phyloP scores from a whole-genome alignment of 305 asterid species.

The Petunia hybrid region DNA sequence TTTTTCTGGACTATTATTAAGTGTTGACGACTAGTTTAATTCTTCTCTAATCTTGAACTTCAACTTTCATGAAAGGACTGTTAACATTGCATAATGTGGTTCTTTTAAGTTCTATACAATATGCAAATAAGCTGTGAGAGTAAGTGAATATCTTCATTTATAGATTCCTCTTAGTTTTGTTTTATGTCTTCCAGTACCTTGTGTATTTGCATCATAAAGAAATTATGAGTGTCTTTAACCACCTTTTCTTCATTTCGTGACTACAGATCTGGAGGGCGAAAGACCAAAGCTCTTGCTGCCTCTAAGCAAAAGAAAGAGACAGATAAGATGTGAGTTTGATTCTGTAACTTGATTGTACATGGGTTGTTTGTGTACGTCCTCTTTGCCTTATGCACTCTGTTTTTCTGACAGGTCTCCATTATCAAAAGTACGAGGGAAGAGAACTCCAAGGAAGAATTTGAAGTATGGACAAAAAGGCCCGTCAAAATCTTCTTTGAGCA shows the following conservation, averaged over 20 bases:
- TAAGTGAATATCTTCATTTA: conserved; percentile 23
- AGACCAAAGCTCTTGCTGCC: conserved; percentile 55
- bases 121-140: conserved; percentile 25
- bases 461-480: conserved; percentile 51
- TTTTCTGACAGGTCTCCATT: conserved; percentile 68
- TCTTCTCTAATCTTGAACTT: conserved; percentile 28
- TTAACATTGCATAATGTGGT: background rate
- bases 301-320: conserved; percentile 50
- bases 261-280: conserved; percentile 71
- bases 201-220: conserved; percentile 20
- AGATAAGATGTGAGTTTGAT: conserved; percentile 65
- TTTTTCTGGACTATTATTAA: conserved; percentile 24
- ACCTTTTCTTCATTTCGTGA: background rate
- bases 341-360: conserved; percentile 32
- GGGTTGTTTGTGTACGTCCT: conserved; percentile 31
- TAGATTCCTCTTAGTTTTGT: conserved; percentile 23
- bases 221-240: conserved; percentile 20
- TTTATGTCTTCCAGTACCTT: background rate
- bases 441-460: conserved; percentile 81
- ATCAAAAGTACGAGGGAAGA: conserved; percentile 73
- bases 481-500: conserved; percentile 54
- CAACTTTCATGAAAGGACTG: conserved; percentile 13
- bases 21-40: conserved; percentile 24
- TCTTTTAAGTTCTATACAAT: background rate
- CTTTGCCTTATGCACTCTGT: conserved; percentile 40